Evolutionary conservation across 2,329 filamentous ascomycete species (phyloP), one percentile per base, ranked within the genome.

Genomic region (Diaporthe sp.): DNA sequence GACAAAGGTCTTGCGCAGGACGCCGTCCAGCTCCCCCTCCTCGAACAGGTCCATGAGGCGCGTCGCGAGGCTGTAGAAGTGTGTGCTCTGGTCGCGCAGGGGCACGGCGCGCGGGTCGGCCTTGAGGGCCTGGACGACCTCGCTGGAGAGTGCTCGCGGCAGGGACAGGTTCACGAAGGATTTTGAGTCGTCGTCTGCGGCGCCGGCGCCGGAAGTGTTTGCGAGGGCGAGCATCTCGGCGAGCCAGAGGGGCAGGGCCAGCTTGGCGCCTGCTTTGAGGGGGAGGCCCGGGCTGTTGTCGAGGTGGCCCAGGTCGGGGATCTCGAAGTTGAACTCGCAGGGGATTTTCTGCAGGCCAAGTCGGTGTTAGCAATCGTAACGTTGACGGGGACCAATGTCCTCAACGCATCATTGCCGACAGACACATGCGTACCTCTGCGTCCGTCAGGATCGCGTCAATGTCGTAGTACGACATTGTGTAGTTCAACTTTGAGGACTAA

Each of bases 1-100:
- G 77, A 96, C 94, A 84, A 97, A 98, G 0, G 94, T 95, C 86
- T 93, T 88, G 72, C 90, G 88, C 78, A 96, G 82, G 27, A 97
- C 91, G 77, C 94, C 90, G 72, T 95, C 94, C 72, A 98, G 92
- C 75, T 91, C 90, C 58, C 82, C 82, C 82, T 98, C 96, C 73
- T 98, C 96, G 76, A 98, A 97, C 0, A 99, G 84, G 74, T 98
- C 96, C 75, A 98, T 87, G 83, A 98, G 95, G 69, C 94, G 90
- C 58, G 94, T 93, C 4, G 94, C 95, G 5, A 98, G 89, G 32
- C 91, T 92, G 85, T 98, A 98, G 79, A 98, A 98, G 83, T 98
- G 94, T 47, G 93, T 92, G 75, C 94, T 94, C 82, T 97, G 91
- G 72, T 94, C 92, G 66, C 96, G 91, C 55, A 99, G 83, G 72